Evolutionary conservation across 2,329 filamentous ascomycete species (phyloP).

Genomic region (Talaromyces atroroseus): DNA sequence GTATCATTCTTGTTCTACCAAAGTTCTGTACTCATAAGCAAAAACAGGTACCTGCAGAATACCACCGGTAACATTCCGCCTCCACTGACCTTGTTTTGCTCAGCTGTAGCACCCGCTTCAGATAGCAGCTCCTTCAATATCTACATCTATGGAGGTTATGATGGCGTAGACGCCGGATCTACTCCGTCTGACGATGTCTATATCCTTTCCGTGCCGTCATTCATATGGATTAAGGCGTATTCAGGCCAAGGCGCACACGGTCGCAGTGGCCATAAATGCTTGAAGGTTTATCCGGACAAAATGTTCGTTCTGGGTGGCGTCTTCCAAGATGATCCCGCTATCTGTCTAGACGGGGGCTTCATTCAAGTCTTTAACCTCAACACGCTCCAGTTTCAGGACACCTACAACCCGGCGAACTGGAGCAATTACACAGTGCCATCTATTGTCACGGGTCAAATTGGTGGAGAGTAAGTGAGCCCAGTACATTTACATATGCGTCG

Average conservation of each 20-base stretch:
- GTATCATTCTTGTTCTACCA: background rate
- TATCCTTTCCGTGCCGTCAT: conserved; percentile 31
- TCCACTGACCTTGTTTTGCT: conserved; percentile 35
- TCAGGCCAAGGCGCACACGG: conserved; percentile 18
- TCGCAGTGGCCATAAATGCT: conserved; percentile 28
- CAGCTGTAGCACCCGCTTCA: conserved; percentile 33
- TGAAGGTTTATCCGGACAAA: conserved; percentile 45
- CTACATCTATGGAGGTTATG: conserved; percentile 33
- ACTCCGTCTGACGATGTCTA: conserved; percentile 29
- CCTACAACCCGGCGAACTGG: conserved; percentile 27
- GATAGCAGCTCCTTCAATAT: conserved; percentile 34
- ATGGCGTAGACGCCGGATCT: conserved; percentile 16
- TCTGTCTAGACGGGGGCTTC: conserved; percentile 49
- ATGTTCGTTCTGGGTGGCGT: conserved; percentile 37
- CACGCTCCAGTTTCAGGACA: conserved; percentile 25
- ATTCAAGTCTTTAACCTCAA: conserved; percentile 47
- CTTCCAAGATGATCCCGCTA: conserved; percentile 10
- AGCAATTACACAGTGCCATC: conserved; percentile 27
- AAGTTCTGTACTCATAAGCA: background rate
- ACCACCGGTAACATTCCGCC: conserved; percentile 35
- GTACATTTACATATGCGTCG: background rate
- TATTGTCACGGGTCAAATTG: conserved; percentile 27
- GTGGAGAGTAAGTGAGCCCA: conserved; percentile 27
- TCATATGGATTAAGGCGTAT: conserved; percentile 27
- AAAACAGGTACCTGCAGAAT: conserved; percentile 36